phyloP scores from a whole-genome alignment of 306 rosid genomes.

The Glycine tomentella region DNA sequence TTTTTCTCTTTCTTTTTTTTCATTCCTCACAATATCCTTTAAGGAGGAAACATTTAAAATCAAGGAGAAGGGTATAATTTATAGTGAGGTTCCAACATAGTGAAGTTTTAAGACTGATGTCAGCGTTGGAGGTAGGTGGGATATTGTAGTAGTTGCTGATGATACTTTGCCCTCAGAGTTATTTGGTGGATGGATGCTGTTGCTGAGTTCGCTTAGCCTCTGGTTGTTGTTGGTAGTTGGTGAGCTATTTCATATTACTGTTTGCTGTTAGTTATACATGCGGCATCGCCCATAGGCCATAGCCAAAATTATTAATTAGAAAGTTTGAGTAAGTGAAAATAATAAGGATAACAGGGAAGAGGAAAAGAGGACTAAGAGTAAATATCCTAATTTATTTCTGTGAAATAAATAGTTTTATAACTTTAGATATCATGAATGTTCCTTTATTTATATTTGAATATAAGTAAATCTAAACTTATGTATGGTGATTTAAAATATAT shows the following conservation, averaged over 20 bases:
- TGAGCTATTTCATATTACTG: slow-evolving; percentile 25
- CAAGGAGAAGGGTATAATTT: too few species aligned
- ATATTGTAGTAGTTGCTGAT: slow-evolving; percentile 40
- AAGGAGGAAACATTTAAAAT: too few species aligned
- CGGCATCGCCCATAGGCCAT: not conserved
- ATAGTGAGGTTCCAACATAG: not conserved
- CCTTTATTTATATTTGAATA: too few species aligned
- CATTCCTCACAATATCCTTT: too few species aligned
- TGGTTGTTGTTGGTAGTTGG: slow-evolving; percentile 45
- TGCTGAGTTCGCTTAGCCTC: slow-evolving; percentile 21
- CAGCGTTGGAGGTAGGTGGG: slow-evolving; percentile 43
- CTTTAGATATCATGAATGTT: not conserved
- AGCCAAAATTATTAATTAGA: not conserved
- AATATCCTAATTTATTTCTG: not conserved
- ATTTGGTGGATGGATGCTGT: slow-evolving; percentile 47
- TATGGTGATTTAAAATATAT: too few species aligned
- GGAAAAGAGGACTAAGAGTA: not conserved
- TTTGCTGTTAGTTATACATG: slow-evolving; percentile 1
- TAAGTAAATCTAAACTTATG: too few species aligned
- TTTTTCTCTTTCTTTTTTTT: too few species aligned
- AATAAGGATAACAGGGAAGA: not conserved
- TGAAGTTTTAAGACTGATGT: not conserved
- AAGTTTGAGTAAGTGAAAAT: not conserved
- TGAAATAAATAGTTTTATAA: not conserved
- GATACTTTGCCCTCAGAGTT: slow-evolving; percentile 43